phyloP scores from a whole-genome alignment of 116 monocot species.

The Zostera marina region DNA sequence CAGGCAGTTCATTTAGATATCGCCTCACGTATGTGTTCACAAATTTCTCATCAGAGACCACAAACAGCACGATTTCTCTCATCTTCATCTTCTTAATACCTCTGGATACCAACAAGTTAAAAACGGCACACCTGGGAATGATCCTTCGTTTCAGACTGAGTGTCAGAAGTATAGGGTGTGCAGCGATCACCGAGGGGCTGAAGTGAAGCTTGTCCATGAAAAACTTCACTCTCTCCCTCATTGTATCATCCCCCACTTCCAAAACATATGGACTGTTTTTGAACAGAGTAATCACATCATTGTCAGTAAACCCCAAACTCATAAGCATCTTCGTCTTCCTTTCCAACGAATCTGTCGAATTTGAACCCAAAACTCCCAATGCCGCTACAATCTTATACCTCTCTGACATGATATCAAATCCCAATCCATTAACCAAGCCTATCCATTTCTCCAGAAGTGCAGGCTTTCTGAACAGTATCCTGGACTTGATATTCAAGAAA shows the following conservation, averaged over 20 bases:
- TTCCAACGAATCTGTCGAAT: conserved; percentile 12
- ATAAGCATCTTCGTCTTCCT: conserved; percentile 19
- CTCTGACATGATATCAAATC: conserved; percentile 2
- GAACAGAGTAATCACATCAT: conserved; percentile 15
- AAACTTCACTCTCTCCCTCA: conserved; percentile 20
- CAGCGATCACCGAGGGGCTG: conserved; percentile 8
- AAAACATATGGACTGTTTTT: conserved; percentile 19
- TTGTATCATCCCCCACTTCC: conserved; percentile 18
- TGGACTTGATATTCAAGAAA: neutral
- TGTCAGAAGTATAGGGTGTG: conserved; percentile 11
- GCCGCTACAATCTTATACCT: neutral
- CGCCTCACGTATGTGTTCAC: conserved; percentile 12
- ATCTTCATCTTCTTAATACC: conserved; percentile 6
- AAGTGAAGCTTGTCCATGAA: conserved; percentile 16
- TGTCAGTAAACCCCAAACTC: conserved; percentile 37
- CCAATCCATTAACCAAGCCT: conserved; percentile 7
- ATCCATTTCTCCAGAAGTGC: conserved; percentile 4
- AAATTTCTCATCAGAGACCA: neutral
- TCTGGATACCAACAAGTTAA: conserved; percentile 17
- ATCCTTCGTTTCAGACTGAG: conserved; percentile 35
- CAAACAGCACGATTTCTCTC: neutral
- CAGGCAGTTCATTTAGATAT: conserved; percentile 11
- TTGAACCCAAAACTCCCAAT: conserved; percentile 7
- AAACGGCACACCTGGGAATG: conserved; percentile 29
- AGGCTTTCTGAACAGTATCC: conserved; percentile 2